Evolutionary conservation across 176 grass and related monocot genomes (phyloP), one percentile per base, ranked within the genome.

Genomic region (Oryza glumipatula): DNA sequence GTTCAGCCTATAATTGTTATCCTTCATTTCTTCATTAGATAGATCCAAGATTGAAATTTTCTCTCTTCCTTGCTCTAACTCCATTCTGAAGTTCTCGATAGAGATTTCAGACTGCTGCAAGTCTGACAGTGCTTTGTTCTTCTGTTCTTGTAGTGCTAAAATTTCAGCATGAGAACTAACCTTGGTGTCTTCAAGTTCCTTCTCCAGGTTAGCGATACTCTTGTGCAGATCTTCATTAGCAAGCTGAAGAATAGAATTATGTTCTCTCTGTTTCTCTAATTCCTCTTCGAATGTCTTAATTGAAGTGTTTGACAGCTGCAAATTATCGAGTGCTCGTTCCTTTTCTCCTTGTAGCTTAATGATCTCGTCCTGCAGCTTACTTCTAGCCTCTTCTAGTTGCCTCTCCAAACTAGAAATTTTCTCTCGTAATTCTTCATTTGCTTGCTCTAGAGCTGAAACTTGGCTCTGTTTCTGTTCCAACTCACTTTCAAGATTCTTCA

Each of bases 11-110:
- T 63, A 47, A 73, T 78, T 85, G 7, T 17, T 81, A 45, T 77
- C 81, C 51, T 88, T 89, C 73, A 86, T 44, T 6, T 90, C 83
- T 78, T 86, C 84, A 68, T 86, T 83, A 30, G 79, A 68, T 78
- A 61, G 74, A 58, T 86, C 41, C 65, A 89, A 68, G 11, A 63
- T 54, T 26, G 11, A 80, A 60, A 80, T 65, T 81, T 90, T 24
- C 16, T 70, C 80, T 79, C 73, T 84, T 51, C 19, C 76, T 76
- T 88, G 61, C 22, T 86, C 84, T 76, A 93, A 68, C 52, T 90
- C 84, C 80, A 60, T 76, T 88, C 56, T 76, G 80, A 88, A 68
- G 72, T 87, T 88, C 24, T 94, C 84, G 47, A 90, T 76, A 68
- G 28, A 83, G 79, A 32, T 63, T 49, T 87, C 61, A 1, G 80